Conservation (phyloP, 345 rosid genomes). For the Laguncularia racemosa region DNA sequence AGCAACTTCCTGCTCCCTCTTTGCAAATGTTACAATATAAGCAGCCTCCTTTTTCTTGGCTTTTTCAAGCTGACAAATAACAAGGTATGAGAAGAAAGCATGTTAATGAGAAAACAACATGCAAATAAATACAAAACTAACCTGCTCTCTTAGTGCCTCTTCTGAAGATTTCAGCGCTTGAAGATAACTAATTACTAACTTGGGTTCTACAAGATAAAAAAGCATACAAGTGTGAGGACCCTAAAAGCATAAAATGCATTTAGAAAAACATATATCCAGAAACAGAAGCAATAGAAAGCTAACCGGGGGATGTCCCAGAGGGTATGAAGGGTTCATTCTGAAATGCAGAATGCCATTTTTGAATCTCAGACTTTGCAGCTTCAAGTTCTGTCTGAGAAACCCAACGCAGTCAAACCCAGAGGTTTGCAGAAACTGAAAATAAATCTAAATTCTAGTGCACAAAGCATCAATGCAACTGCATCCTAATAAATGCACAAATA, state of each 20-base stretch:
- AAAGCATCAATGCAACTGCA: background rate
- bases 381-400: constrained; percentile 58
- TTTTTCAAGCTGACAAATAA: constrained; percentile 64
- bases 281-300: constrained; percentile 16
- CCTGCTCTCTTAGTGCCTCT: constrained; percentile 85
- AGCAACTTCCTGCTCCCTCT: constrained; percentile 92
- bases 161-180: constrained; percentile 80
- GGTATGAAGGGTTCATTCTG: constrained; percentile 62
- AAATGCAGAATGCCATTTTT: constrained; percentile 83
- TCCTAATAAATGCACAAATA: too few relatives aligned
- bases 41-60: constrained; percentile 98
- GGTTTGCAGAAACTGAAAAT: background rate
- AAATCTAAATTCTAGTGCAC: too few relatives aligned
- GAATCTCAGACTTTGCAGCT: constrained; percentile 68
- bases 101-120: background rate
- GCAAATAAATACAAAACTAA: constrained; percentile 11
- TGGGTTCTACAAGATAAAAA: constrained; percentile 52
- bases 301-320: constrained; percentile 70
- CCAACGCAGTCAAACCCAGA: background rate
- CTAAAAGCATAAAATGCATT: constrained; percentile 8
- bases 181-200: constrained; percentile 56
- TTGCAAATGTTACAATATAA: constrained; percentile 88
- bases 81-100: constrained; percentile 12
- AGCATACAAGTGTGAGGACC: background rate
- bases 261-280: background rate